Evolutionary conservation across 2,329 filamentous ascomycete species (phyloP).

Genomic region (Fusarium liriodendri): DNA sequence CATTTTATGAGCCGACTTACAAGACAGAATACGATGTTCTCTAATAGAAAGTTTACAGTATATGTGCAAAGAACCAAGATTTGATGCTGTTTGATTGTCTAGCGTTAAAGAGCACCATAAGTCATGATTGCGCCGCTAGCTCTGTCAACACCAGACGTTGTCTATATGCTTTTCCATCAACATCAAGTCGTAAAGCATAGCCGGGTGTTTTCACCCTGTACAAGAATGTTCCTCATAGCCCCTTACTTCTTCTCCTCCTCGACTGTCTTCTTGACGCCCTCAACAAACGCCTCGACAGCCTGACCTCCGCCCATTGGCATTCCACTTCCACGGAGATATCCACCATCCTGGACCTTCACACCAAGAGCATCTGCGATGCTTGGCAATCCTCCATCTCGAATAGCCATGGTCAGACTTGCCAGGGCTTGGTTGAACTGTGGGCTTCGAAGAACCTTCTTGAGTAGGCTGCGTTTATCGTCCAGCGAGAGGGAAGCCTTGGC

Average conservation of each 20-base stretch:
- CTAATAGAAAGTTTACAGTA: background rate
- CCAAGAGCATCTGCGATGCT: conserved; percentile 88
- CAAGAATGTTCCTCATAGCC: background rate
- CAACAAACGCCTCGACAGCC: conserved; percentile 90
- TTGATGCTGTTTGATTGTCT: background rate
- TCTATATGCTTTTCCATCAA: conserved; percentile 20
- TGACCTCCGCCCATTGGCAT: conserved; percentile 90
- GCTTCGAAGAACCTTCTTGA: conserved; percentile 85
- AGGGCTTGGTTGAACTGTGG: conserved; percentile 93
- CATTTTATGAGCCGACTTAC: background rate
- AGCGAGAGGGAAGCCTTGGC: conserved; percentile 79
- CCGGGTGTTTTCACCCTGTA: background rate
- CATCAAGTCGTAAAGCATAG: conserved; percentile 15
- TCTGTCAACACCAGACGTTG: conserved; percentile 8
- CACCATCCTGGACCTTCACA: conserved; percentile 85
- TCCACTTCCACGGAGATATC: conserved; percentile 79
- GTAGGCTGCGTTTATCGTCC: conserved; percentile 81
- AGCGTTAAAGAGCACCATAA: background rate
- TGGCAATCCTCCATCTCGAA: conserved; percentile 90
- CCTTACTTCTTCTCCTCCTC: conserved; percentile 62
- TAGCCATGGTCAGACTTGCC: conserved; percentile 84
- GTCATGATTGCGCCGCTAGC: background rate
- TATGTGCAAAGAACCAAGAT: background rate
- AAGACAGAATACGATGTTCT: background rate
- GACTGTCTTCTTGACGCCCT: conserved; percentile 85